These are phyloP conservation scores for Phlyctochytrium planicorne DNA, from an alignment of 192 early-diverging fungal species.

Conservation along the genomic window DNA sequence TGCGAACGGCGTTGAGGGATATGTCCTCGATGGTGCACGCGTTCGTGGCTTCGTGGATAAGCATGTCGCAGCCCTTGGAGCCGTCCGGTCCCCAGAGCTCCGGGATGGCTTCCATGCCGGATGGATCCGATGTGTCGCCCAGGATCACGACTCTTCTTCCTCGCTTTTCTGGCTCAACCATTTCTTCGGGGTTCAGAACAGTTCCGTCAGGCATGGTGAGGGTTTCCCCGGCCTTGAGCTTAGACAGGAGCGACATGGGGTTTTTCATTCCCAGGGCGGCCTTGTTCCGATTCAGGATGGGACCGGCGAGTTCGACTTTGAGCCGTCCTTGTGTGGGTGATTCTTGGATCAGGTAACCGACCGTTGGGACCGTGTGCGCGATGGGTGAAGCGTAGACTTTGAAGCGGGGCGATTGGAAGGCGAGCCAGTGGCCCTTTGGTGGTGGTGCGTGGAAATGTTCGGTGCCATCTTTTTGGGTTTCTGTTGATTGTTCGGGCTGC, in stretches of 20 bases:
- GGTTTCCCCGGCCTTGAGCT: slow-evolving; percentile 39
- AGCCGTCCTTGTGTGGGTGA: slow-evolving; percentile 39
- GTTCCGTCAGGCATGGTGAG: slow-evolving; percentile 49
- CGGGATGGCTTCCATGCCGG: slow-evolving; percentile 9
- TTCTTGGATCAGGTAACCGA: slow-evolving; percentile 52
- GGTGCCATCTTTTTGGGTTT: too few relatives aligned
- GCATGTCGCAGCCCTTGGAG: slow-evolving; percentile 23
- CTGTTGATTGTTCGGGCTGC: too few relatives aligned
- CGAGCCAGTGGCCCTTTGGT: slow-evolving; percentile 15
- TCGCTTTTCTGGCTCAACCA: slow-evolving; percentile 25
- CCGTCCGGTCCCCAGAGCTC: background rate
- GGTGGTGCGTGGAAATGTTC: too few relatives aligned
- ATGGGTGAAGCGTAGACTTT: slow-evolving; percentile 45
- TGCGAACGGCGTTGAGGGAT: background rate
- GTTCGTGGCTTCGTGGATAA: slow-evolving; percentile 62
- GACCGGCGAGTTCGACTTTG: slow-evolving; percentile 35
- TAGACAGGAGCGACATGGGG: slow-evolving; percentile 45
- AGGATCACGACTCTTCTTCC: slow-evolving; percentile 52
- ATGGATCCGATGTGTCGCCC: slow-evolving; percentile 51
- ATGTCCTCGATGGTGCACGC: slow-evolving; percentile 42
- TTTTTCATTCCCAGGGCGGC: slow-evolving; percentile 42
- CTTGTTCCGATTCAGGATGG: slow-evolving; percentile 36
- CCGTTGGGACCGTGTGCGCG: slow-evolving; percentile 48
- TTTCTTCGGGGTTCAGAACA: slow-evolving; percentile 25
- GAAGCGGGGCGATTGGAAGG: slow-evolving; percentile 5